phyloP scores from a whole-genome alignment of 1,284 basidiomycete species.

The Puccinia hordei region DNA sequence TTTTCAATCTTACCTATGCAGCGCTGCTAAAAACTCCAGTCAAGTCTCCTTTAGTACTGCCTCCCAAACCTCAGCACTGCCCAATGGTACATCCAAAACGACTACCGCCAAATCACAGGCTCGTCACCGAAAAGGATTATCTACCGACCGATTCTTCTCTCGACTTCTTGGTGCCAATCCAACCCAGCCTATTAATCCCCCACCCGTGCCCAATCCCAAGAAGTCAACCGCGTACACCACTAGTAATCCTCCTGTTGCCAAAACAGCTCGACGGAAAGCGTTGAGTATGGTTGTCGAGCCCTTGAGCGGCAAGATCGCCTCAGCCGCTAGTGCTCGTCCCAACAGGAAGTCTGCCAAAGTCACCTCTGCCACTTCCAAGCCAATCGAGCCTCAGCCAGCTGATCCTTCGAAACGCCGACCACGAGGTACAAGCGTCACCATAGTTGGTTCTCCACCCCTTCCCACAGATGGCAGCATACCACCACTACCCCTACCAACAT shows the following conservation, averaged over 20 bases:
- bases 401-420: conserved; percentile 13
- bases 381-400: background rate
- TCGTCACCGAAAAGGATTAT: conserved; percentile 67
- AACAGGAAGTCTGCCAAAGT: conserved; percentile 52
- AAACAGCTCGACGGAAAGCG: conserved; percentile 68
- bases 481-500: background rate
- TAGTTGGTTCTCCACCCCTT: background rate
- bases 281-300: conserved; percentile 80
- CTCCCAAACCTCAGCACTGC: background rate
- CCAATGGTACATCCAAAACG: conserved; percentile 38
- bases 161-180: conserved; percentile 64
- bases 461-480: background rate
- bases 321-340: conserved; percentile 60
- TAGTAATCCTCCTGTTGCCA: conserved; percentile 20
- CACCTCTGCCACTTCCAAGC: background rate
- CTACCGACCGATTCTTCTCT: conserved; percentile 72
- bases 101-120: conserved; percentile 53
- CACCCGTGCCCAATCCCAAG: conserved; percentile 28
- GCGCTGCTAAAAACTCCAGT: conserved; percentile 48
- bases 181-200: conserved; percentile 51
- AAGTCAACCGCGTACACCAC: conserved; percentile 59
- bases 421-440: conserved; percentile 22
- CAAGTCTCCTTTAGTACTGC: conserved; percentile 42
- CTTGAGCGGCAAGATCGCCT: conserved; percentile 65
- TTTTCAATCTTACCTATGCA: background rate